These are phyloP conservation scores for Pseudogymnoascus verrucosus DNA, from an alignment of 2,329 filamentous ascomycete genomes.

Conservation along the genomic window DNA sequence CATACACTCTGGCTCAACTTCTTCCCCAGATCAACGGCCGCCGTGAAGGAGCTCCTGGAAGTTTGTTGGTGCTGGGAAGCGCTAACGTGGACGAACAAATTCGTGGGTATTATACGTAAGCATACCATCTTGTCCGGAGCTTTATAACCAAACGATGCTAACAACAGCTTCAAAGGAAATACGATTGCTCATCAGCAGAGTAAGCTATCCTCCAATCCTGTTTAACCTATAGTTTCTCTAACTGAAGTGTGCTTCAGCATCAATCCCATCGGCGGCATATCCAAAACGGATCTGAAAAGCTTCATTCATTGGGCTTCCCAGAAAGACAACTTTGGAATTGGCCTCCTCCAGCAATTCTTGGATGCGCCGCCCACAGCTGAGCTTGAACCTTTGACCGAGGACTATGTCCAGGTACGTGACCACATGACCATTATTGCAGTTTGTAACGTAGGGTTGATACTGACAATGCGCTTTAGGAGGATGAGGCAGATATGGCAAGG, in stretches of 20 bases:
- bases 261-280: conserved; percentile 54
- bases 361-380: conserved; percentile 55
- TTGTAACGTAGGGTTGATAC: background rate
- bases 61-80: conserved; percentile 58
- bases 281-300: conserved; percentile 47
- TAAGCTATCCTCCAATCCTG: conserved; percentile 14
- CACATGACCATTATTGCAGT: background rate
- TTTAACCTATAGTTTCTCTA: background rate
- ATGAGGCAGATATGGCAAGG: conserved; percentile 46
- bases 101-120: conserved; percentile 36
- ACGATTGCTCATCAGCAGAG: conserved; percentile 42
- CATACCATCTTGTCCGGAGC: background rate
- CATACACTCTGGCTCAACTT: conserved; percentile 56
- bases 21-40: conserved; percentile 50
- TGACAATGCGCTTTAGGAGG: conserved; percentile 24
- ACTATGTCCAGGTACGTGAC: conserved; percentile 38
- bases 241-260: conserved; percentile 22
- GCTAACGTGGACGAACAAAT: conserved; percentile 56
- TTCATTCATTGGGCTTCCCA: conserved; percentile 60
- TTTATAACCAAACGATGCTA: background rate
- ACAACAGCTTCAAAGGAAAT: conserved; percentile 50
- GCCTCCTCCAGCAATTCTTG: conserved; percentile 59
- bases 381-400: conserved; percentile 55
- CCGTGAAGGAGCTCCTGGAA: conserved; percentile 30
- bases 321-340: conserved; percentile 46